A percentile compares a stretch with the other conserved stretches of the same genome.
Conservation (phyloP, 768 basidiomycete genomes). For the Kwoniella heveanensis region DNA sequence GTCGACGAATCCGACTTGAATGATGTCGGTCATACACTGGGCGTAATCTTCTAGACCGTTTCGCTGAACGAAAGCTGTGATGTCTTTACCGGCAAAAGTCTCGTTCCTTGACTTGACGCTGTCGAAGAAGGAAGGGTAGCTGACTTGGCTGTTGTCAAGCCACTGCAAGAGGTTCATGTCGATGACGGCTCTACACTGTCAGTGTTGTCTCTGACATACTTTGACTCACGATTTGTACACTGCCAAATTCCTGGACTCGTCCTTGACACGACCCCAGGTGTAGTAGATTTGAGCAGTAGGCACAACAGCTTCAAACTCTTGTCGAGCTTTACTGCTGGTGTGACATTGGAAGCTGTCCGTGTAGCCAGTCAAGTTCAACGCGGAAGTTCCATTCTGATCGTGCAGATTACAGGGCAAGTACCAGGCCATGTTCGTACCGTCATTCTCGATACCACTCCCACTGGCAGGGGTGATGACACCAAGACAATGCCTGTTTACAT, state of each 20-base stretch:
- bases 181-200: slow-evolving; percentile 70
- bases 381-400: slow-evolving; percentile 67
- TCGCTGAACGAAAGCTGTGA: slow-evolving; percentile 82
- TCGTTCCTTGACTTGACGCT: slow-evolving; percentile 69
- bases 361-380: slow-evolving; percentile 72
- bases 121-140: slow-evolving; percentile 81
- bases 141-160: slow-evolving; percentile 78
- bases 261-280: slow-evolving; percentile 81
- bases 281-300: slow-evolving; percentile 87
- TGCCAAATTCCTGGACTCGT: slow-evolving; percentile 74
- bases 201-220: not conserved
- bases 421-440: slow-evolving; percentile 74
- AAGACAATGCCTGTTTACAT: slow-evolving; percentile 78
- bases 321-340: slow-evolving; percentile 62
- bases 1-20: slow-evolving; percentile 91
- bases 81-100: slow-evolving; percentile 77
- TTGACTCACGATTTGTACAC: slow-evolving; percentile 84
- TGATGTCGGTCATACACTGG: slow-evolving; percentile 80
- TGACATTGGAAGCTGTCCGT: slow-evolving; percentile 73
- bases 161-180: slow-evolving; percentile 82
- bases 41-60: slow-evolving; percentile 69
- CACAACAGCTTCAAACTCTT: slow-evolving; percentile 60
- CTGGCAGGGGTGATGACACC: slow-evolving; percentile 72
- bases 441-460: slow-evolving; percentile 68
- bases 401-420: slow-evolving; percentile 97